phyloP scores from a whole-genome alignment of 371 early-diverging fungal genomes.

The Lichtheimia corymbifera region DNA sequence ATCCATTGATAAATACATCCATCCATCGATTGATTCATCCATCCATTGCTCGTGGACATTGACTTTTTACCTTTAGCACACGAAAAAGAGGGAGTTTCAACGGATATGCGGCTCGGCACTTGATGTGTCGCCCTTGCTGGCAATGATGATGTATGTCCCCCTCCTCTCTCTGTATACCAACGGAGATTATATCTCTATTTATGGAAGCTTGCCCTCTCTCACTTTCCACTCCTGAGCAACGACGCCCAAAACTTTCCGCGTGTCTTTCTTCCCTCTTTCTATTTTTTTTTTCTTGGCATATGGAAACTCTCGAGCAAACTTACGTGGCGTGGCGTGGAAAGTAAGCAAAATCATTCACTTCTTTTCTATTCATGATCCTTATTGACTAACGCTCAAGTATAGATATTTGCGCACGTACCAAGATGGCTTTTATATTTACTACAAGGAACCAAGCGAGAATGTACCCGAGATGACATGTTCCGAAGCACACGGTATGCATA shows the following conservation, averaged over 20 bases:
- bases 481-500: constrained; percentile 49
- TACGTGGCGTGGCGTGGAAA: constrained; percentile 39
- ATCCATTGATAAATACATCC: constrained; percentile 11
- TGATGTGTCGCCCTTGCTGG: not conserved
- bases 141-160: not conserved
- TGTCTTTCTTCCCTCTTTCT: constrained; percentile 10
- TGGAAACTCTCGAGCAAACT: constrained; percentile 28
- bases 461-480: constrained; percentile 47
- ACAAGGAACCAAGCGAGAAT: constrained; percentile 46
- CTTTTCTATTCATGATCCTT: not conserved
- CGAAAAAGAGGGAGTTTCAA: constrained; percentile 1
- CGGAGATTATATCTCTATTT: not conserved
- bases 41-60: not conserved
- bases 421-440: constrained; percentile 47
- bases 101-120: not conserved
- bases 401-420: constrained; percentile 48
- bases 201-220: not conserved
- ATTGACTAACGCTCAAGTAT: not conserved
- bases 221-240: constrained; percentile 1
- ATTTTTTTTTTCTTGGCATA: constrained; percentile 8
- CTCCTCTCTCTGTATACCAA: not conserved
- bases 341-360: constrained; percentile 13
- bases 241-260: not conserved
- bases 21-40: constrained; percentile 10
- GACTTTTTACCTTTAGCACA: not conserved